Base-by-base conservation (phyloP, 208 protist species). In the Wallacemonas sp. region DNA sequence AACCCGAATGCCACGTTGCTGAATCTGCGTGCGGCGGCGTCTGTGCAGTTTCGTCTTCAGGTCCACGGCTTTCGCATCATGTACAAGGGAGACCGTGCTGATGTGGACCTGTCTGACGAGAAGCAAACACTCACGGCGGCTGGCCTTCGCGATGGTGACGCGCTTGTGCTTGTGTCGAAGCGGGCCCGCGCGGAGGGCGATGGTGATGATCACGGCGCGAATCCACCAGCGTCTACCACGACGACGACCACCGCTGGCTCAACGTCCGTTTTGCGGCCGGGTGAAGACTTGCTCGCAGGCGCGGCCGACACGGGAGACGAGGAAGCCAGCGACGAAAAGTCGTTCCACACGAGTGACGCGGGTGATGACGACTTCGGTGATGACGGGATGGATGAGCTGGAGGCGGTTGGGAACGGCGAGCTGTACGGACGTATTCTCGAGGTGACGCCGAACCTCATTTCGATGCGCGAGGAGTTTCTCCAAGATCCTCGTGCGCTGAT, bases 391-490 rank as follows among this genome's bases (percentile, higher is more conserved):
- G 46, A 27, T 21, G 72, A 68, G 41, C 16, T 74, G 34, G 39
- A 55, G 36, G 67, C 66, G 2, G 58, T 49, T 16, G 82, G 74
- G n/a, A 47, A 55, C 3, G 63, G 55, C 36, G 83, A 85, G 61
- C 57, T 93, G 26, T 76, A 88, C 55, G 69, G 73, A 14, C 79
- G 81, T 44, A 72, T 93, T 3, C 58, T 80, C 19, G 83, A 76
- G 24, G 76, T 82, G 5, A 82, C 86, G 9, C 80, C 83, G 0
- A 87, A 95, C 66, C 61, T 96, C 24, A 65, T 83, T n/a, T 74
- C 87, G 24, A 83, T 96, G 70, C 85, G 85, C n/a, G 70, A 85
- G 32, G 72, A 84, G 44, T 96, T 96, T 61, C 70, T 96, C 2
- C 61, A 73, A 1, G 70, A 92, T 55, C 90, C 90, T 8, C 69